Percentiles rank a stretch among this genome's conserved stretches.
phyloP scores from a whole-genome alignment of 1,284 basidiomycete genomes.

The Moesziomyces aphidis region DNA sequence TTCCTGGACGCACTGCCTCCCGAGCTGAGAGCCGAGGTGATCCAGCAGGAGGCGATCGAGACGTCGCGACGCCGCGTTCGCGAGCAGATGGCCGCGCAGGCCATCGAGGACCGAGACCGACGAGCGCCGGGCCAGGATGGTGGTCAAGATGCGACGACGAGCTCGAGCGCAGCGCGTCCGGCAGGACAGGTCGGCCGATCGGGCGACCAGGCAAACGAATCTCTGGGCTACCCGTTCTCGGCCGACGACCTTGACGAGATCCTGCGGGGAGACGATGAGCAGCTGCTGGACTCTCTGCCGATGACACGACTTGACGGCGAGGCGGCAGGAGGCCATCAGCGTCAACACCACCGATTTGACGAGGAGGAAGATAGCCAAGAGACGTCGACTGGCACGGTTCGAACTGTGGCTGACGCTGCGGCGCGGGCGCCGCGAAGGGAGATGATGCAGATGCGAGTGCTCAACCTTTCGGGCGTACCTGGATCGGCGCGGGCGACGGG shows the following conservation, averaged over 20 bases:
- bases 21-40: slow-evolving; percentile 94
- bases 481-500: slow-evolving; percentile 3
- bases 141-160: slow-evolving; percentile 6
- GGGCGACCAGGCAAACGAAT: slow-evolving; percentile 5
- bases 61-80: slow-evolving; percentile 70
- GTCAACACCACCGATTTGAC: slow-evolving; percentile 38
- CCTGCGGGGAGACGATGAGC: slow-evolving; percentile 85
- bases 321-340: slow-evolving; percentile 15
- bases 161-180: background rate
- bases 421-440: slow-evolving; percentile 4
- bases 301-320: slow-evolving; percentile 17
- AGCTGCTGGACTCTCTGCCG: slow-evolving; percentile 81
- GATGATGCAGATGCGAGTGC: slow-evolving; percentile 20
- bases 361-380: slow-evolving; percentile 41
- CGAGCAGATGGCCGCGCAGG: slow-evolving; percentile 36
- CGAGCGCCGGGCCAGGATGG: slow-evolving; percentile 11
- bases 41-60: slow-evolving; percentile 91
- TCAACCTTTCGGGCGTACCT: slow-evolving; percentile 20
- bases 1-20: slow-evolving; percentile 96
- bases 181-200: slow-evolving; percentile 10
- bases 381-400: slow-evolving; percentile 27
- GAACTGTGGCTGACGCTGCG: slow-evolving; percentile 15
- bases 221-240: slow-evolving; percentile 5
- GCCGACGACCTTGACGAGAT: slow-evolving; percentile 74
- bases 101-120: slow-evolving; percentile 8